A percentile compares a stretch with the other conserved stretches of the same genome.
These are phyloP conservation scores for Erucastrum elatum DNA, from an alignment of 345 rosid species.

Conservation along the genomic window DNA sequence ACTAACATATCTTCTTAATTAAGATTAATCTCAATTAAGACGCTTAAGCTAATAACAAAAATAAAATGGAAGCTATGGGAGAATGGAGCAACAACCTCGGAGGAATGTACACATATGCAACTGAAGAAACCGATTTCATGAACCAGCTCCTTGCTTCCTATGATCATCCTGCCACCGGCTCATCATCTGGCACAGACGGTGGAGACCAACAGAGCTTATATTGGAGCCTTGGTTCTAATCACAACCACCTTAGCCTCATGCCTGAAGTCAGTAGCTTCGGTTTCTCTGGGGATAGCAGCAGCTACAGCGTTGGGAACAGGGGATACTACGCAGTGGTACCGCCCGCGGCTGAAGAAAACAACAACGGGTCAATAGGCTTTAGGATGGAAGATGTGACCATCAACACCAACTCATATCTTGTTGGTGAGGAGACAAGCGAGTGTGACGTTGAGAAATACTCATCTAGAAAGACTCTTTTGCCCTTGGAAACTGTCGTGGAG, in stretches of 20 bases:
- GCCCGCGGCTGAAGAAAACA: constrained; percentile 38
- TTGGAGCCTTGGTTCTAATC: constrained; percentile 38
- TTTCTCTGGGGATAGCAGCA: constrained; percentile 49
- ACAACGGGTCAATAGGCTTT: constrained; percentile 44
- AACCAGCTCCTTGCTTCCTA: constrained; percentile 55
- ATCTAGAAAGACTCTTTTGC: constrained; percentile 26
- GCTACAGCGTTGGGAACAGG: constrained; percentile 38
- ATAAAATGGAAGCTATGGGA: constrained; percentile 59
- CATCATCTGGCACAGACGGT: constrained; percentile 30
- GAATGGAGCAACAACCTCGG: constrained; percentile 64
- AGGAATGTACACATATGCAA: constrained; percentile 52
- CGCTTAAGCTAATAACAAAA: neutral
- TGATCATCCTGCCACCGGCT: constrained; percentile 33
- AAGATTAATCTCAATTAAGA: constrained; percentile 29
- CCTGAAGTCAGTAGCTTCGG: constrained; percentile 26
- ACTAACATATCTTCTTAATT: constrained; percentile 24
- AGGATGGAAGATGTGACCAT: constrained; percentile 45
- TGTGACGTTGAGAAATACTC: constrained; percentile 46
- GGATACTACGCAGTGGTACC: constrained; percentile 27
- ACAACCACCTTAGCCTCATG: constrained; percentile 28
- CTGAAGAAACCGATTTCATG: constrained; percentile 82
- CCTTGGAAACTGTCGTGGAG: constrained; percentile 37
- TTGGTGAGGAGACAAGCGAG: constrained; percentile 45
- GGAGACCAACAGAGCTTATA: constrained; percentile 45
- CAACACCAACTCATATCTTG: constrained; percentile 49